A percentile compares a stretch with the other conserved stretches of the same genome.
Conservation (phyloP, 129 eudicot genomes). For the Lactuca saligna region DNA sequence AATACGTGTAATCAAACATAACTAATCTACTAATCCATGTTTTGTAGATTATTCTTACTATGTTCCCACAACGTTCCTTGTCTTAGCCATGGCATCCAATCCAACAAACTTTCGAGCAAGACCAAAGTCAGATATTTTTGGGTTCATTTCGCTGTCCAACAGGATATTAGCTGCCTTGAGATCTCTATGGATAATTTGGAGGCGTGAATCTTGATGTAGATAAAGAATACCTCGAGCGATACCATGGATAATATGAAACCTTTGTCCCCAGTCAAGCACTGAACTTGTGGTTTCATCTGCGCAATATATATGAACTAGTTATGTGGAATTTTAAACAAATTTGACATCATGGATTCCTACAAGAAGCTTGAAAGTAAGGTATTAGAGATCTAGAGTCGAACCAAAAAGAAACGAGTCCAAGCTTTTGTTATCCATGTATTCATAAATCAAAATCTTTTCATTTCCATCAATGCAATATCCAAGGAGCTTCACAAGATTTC, state of each 20-base stretch:
- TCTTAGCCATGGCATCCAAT: neutral
- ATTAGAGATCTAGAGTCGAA: neutral
- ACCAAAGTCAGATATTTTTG: slow-evolving; percentile 15
- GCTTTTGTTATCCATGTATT: slow-evolving; percentile 9
- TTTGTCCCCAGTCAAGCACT: neutral
- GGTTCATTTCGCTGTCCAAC: neutral
- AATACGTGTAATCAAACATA: neutral
- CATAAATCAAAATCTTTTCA: neutral
- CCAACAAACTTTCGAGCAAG: slow-evolving; percentile 7
- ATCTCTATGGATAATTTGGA: slow-evolving; percentile 16
- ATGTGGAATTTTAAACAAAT: neutral
- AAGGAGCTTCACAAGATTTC: slow-evolving; percentile 22
- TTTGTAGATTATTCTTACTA: slow-evolving; percentile 5
- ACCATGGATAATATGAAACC: slow-evolving; percentile 1
- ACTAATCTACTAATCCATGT: neutral
- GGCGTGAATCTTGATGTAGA: neutral
- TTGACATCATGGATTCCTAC: too few relatives aligned
- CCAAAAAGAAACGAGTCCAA: slow-evolving; percentile 10
- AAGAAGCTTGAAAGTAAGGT: neutral
- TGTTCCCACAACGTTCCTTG: slow-evolving; percentile 2
- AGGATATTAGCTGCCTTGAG: slow-evolving; percentile 14
- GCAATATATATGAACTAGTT: neutral
- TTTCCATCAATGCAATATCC: slow-evolving; percentile 12
- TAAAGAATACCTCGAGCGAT: slow-evolving; percentile 5
- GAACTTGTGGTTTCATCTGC: neutral